A percentile compares a stretch with the other conserved stretches of the same genome.
Conservation (phyloP, 768 basidiomycete genomes). For the Auricularia auricula-judae region DNA sequence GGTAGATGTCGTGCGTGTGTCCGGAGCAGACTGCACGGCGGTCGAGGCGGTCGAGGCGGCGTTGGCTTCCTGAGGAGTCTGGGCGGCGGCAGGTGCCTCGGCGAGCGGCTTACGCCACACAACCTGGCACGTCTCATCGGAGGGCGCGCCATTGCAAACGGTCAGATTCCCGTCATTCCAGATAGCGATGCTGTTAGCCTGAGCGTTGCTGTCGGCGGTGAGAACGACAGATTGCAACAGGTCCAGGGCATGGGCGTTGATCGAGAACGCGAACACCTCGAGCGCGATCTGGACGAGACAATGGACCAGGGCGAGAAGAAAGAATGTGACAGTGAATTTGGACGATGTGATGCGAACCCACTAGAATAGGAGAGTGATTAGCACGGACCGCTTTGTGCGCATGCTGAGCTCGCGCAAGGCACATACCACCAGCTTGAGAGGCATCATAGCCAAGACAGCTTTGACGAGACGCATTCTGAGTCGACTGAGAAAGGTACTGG, state of each 20-base stretch:
- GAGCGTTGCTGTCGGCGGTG: slow-evolving; percentile 22
- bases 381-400: neutral
- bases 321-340: slow-evolving; percentile 51
- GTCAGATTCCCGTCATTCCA: slow-evolving; percentile 37
- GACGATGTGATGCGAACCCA: slow-evolving; percentile 65
- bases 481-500: neutral
- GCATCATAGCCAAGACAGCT: neutral
- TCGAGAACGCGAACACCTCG: slow-evolving; percentile 54
- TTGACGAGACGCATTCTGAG: neutral
- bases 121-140: slow-evolving; percentile 31
- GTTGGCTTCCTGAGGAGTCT: neutral
- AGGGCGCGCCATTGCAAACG: slow-evolving; percentile 46
- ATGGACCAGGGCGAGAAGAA: slow-evolving; percentile 54
- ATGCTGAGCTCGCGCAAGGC: neutral
- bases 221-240: slow-evolving; percentile 25
- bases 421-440: neutral
- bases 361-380: slow-evolving; percentile 21
- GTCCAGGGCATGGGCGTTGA: slow-evolving; percentile 47
- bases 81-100: neutral
- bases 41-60: neutral
- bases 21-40: neutral
- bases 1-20: neutral
- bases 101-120: slow-evolving; percentile 36
- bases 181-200: slow-evolving; percentile 44
- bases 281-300: slow-evolving; percentile 57